Conservation (phyloP, 2,329 filamentous ascomycete species). For the Fusarium sp. region DNA sequence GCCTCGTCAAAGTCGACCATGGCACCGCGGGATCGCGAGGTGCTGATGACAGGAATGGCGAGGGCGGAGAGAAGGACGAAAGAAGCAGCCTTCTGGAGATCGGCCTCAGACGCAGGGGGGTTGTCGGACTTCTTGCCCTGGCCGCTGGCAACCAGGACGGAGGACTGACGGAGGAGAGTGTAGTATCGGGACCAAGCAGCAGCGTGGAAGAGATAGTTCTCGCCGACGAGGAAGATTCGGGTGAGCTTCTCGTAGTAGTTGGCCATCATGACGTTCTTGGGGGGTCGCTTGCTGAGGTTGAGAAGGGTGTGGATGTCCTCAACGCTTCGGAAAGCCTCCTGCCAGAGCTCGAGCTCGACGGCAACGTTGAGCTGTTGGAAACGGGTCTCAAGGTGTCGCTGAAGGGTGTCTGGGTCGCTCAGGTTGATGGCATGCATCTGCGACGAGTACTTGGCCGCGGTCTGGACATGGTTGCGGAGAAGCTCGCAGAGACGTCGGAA, state of each 20-base stretch:
- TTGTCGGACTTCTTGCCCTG: conserved; percentile 95
- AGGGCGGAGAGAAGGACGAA: conserved; percentile 95
- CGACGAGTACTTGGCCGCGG: conserved; percentile 97
- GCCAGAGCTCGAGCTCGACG: conserved; percentile 97
- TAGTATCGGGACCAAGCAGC: conserved; percentile 98
- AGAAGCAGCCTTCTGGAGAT: conserved; percentile 92
- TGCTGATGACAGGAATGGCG: conserved; percentile 99
- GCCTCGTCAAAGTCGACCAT: conserved; percentile 97
- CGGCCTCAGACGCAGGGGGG: conserved; percentile 84
- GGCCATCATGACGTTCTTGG: conserved; percentile 99
- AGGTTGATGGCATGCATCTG: conserved; percentile 99
- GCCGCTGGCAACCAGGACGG: conserved; percentile 79
- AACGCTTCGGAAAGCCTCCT: conserved; percentile 98
- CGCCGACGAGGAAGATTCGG: conserved; percentile 96
- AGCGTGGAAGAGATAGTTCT: conserved; percentile 99
- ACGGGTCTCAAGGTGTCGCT: conserved; percentile 95
- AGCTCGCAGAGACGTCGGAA: conserved; percentile 98
- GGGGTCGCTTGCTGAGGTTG: conserved; percentile 95
- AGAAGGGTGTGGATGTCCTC: conserved; percentile 98
- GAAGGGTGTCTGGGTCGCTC: conserved; percentile 94
- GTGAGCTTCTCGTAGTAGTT: conserved; percentile 99
- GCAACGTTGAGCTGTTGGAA: conserved; percentile 99
- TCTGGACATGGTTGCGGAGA: conserved; percentile 97
- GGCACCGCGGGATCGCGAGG: conserved; percentile 91
- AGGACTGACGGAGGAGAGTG: conserved; percentile 91